These are phyloP conservation scores for Diaporthe sp. DNA, from an alignment of 2,329 filamentous ascomycete species.

Conservation along the genomic window DNA sequence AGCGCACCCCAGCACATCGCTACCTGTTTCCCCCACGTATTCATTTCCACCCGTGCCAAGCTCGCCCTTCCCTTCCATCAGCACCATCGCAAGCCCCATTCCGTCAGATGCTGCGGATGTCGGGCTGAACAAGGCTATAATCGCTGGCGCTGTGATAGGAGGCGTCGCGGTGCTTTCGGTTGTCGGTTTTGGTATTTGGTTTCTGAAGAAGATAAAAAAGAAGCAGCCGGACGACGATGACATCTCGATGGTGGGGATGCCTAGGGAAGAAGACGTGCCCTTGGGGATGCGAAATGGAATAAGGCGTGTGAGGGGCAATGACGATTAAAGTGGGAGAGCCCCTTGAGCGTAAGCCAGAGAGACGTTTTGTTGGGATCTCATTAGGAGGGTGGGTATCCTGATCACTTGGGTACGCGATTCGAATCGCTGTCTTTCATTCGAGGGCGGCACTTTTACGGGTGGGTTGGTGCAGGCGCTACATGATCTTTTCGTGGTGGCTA, in stretches of 20 bases:
- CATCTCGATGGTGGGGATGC: conserved; percentile 5
- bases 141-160: not conserved
- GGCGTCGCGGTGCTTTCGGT: not conserved
- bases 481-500: not conserved
- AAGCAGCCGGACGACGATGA: not conserved
- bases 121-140: not conserved
- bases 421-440: not conserved
- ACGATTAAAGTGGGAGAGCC: not conserved
- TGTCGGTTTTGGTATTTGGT: not conserved
- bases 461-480: not conserved
- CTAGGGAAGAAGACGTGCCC: conserved; percentile 1
- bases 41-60: not conserved
- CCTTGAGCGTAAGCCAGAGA: not conserved
- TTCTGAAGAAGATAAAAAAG: not conserved
- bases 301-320: conserved; percentile 24
- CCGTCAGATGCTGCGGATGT: not conserved
- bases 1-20: not conserved
- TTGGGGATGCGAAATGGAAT: conserved; percentile 10
- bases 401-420: not conserved
- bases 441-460: not conserved
- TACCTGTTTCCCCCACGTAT: not conserved
- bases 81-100: not conserved
- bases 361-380: not conserved
- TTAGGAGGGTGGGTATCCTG: no score
- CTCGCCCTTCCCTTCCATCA: no score